Evolutionary conservation across 2,329 filamentous ascomycete species (phyloP), one percentile per base, ranked within the genome.

Genomic region (Penicillium glabrum): DNA sequence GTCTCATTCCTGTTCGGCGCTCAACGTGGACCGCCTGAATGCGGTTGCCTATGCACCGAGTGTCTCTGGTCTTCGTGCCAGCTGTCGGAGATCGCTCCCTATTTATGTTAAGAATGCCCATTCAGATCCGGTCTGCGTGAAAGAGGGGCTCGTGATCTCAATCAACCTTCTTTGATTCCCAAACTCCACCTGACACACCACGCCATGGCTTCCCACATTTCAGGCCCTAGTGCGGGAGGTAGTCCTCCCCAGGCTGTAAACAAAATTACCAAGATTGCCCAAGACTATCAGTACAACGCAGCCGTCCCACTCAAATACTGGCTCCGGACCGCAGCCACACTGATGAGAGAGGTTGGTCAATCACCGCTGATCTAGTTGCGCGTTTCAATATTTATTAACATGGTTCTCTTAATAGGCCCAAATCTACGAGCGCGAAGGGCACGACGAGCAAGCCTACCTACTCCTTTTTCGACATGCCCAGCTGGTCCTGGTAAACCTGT

Each of bases 401-500:
- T 16, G 26, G 33, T 31, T 33, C 1, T 21, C 27, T 13, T 24
- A 46, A 13, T 69, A 97, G 90, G 93, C 91, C 21, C 82, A 86
- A 51, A 91, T 93, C 66, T 96, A 96, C 71, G 83, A 95, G 67
- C 83, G 84, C 43, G 93, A 98, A 74, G 88, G 89, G 67, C 93
- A 97, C 75, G 86, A 91, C 62, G 86, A 92, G 66, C 89, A 95
- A 69, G 90, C 93, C 5, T 99, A 96, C 73, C 83, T 97, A 53
- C 86, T 98, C 57, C 84, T 96, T n/a, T 91, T 95, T 71, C 87
- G 95, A 65, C 92, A 96, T 76, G 91, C 91, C 10, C 83, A 88
- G 52, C 86, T 99, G n/a, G 85, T 96, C 24, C 79, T 96, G 27
- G 84, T 91, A 7, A 83, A 89, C 53, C 80, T 99, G 9, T 82